Base-by-base conservation (phyloP, 2,329 filamentous ascomycete species). In the Fusarium mangiferae region DNA sequence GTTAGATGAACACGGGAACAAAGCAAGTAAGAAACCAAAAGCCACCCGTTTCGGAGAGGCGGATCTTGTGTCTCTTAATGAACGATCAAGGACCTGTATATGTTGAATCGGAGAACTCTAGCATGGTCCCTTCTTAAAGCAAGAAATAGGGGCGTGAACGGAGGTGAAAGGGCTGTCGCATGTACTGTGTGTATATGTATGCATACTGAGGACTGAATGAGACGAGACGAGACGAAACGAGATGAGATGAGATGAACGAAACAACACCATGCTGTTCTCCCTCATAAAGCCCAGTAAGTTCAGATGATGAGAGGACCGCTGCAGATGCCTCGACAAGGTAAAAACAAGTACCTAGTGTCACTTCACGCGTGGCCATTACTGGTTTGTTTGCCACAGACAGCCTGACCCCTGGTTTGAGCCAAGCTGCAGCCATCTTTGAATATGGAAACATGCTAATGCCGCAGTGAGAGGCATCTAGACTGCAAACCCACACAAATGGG, bases 281-380 rank as follows among this genome's bases (percentile, higher is more conserved):
- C 62, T 66, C 41, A 45, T 63, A 38, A 48, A 67, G 63, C 51
- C 62, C 66, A 68, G 48, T 39, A 57, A 72, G 69, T 68, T 74
- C 66, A 57, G 66, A 77, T 66, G 74, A 77, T 70, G 51, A 75
- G 67, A 77, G 66, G 65, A 78, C 48, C 55, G 68, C 69, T 72
- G 68, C 58, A 63, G 52, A 61, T 52, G 30, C 57, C 66, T 54
- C 58, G 59, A 62, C 66, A 75, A 70, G 72, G 75, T 63, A 60
- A 26, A 56, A 66, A 45, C 62, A 62, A 67, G 58, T 28, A 41
- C 36, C 26, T 56, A 59, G 62, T 56, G 26, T 51, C 52, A 66
- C 61, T 51, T 62, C 44, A 66, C 57, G 41, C 56, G 56, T 60
- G 52, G 68, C 52, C 44, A 67, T 41, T 33, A 66, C 57, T 56